Evolutionary conservation across 768 basidiomycete species (phyloP).

Genomic region (Gymnopilus junonius): DNA sequence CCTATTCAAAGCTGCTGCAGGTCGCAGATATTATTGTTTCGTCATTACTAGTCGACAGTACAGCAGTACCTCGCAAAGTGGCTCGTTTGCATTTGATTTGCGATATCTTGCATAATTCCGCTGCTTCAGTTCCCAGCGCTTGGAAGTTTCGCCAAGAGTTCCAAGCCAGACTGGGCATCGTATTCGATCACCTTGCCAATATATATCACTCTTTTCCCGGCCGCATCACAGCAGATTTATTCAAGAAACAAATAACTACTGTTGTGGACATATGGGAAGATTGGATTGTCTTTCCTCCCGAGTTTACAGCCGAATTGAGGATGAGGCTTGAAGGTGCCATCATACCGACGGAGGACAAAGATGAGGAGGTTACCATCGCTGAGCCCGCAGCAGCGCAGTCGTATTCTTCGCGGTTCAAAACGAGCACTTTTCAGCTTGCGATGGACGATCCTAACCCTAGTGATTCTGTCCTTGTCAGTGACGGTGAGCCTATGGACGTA

Average conservation of each 20-base stretch:
- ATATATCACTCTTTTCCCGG: conserved; percentile 97
- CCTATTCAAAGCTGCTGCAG: conserved; percentile 41
- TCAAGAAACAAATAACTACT: conserved; percentile 89
- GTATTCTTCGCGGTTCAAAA: conserved; percentile 71
- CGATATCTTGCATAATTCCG: conserved; percentile 97
- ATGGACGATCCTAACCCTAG: conserved; percentile 36
- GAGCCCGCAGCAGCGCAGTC: conserved; percentile 20
- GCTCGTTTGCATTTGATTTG: conserved; percentile 95
- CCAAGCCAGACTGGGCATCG: conserved; percentile 86
- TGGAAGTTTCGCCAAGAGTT: conserved; percentile 98
- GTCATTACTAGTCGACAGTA: conserved; percentile 88
- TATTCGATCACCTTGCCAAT: conserved; percentile 93
- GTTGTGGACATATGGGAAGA: conserved; percentile 98
- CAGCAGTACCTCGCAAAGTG: conserved; percentile 96
- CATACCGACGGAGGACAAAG: conserved; percentile 31
- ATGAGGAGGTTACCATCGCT: conserved; percentile 27
- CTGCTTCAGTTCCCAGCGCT: conserved; percentile 90
- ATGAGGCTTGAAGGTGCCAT: conserved; percentile 70
- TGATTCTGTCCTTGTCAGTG: conserved; percentile 35
- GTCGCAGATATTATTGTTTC: conserved; percentile 89
- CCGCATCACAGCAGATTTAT: conserved; percentile 93
- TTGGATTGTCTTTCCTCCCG: conserved; percentile 95
- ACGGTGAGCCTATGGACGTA: conserved; percentile 42
- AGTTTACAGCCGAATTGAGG: conserved; percentile 78
- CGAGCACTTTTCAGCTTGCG: conserved; percentile 78